phyloP scores from a whole-genome alignment of 169 alveolate genomes.

The Babesia gibsoni region DNA sequence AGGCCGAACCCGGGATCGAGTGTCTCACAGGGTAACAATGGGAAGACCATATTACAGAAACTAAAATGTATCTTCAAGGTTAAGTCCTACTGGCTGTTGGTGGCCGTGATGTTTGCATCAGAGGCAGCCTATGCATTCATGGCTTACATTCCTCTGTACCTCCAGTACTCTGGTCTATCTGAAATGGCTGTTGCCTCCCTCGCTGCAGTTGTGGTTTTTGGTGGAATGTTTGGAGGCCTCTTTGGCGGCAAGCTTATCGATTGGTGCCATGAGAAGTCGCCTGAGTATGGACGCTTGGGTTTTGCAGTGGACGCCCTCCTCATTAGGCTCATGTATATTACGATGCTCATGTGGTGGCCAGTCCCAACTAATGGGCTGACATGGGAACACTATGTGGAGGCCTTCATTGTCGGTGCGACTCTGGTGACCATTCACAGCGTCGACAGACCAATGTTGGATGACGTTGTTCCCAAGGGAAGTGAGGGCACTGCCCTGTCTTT shows the following conservation, averaged over 20 bases:
- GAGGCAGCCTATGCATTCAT: constrained; percentile 88
- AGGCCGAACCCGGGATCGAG: no score
- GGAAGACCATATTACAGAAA: no score
- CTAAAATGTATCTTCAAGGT: no score
- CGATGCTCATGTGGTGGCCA: constrained; percentile 68
- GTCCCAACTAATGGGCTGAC: constrained; percentile 60
- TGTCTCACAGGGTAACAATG: no score
- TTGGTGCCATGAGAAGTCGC: constrained; percentile 72
- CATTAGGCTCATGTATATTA: constrained; percentile 69
- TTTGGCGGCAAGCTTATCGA: constrained; percentile 86
- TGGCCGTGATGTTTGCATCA: constrained; percentile 70
- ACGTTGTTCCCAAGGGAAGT: constrained; percentile 85
- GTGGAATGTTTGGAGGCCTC: constrained; percentile 87
- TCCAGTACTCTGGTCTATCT: constrained; percentile 85
- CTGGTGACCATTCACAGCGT: constrained; percentile 89
- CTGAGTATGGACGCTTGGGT: constrained; percentile 83
- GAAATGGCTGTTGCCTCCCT: constrained; percentile 82
- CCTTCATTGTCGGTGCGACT: constrained; percentile 81
- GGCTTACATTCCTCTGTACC: constrained; percentile 83
- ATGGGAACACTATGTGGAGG: constrained; percentile 45
- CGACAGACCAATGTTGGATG: constrained; percentile 85
- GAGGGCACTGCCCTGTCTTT: constrained; percentile 83
- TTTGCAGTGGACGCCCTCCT: constrained; percentile 76
- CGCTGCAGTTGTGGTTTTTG: constrained; percentile 80
- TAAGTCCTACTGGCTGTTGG: constrained; percentile 21